phyloP scores from a whole-genome alignment of 2,329 filamentous ascomycete species.

The Zymoseptoria passerinii region DNA sequence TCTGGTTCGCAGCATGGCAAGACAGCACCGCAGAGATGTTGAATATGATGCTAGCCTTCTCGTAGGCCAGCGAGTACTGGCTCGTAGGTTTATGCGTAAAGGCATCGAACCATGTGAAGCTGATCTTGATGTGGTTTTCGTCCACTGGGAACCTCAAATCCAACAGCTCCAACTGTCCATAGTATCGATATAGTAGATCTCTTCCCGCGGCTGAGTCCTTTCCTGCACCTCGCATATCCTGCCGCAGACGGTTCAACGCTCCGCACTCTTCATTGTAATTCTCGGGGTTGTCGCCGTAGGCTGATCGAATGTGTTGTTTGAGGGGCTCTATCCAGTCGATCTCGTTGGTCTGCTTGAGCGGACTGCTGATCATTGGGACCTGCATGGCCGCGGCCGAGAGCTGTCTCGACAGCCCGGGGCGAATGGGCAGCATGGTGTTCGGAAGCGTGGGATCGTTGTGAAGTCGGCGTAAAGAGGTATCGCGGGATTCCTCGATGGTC shows the following conservation, averaged over 20 bases:
- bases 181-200: conserved; percentile 93
- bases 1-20: conserved; percentile 88
- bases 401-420: conserved; percentile 27
- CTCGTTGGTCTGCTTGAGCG: conserved; percentile 88
- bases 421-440: conserved; percentile 33
- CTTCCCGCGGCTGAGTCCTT: conserved; percentile 92
- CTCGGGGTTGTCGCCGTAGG: conserved; percentile 94
- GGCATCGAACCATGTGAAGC: conserved; percentile 99
- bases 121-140: conserved; percentile 98
- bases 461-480: neutral
- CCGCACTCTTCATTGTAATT: conserved; percentile 92
- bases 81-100: conserved; percentile 97
- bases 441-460: conserved; percentile 14
- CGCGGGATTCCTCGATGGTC: neutral
- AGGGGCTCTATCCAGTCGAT: conserved; percentile 94
- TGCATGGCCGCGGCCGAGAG: conserved; percentile 55
- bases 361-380: conserved; percentile 90
- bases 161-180: conserved; percentile 89
- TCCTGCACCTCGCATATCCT: conserved; percentile 96
- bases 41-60: conserved; percentile 98
- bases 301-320: conserved; percentile 86
- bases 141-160: conserved; percentile 95
- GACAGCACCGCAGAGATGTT: conserved; percentile 97
- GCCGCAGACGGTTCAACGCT: conserved; percentile 84
- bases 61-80: conserved; percentile 92